Conservation (phyloP, 2,329 filamentous ascomycete genomes). For the Botrytis tulipae region DNA sequence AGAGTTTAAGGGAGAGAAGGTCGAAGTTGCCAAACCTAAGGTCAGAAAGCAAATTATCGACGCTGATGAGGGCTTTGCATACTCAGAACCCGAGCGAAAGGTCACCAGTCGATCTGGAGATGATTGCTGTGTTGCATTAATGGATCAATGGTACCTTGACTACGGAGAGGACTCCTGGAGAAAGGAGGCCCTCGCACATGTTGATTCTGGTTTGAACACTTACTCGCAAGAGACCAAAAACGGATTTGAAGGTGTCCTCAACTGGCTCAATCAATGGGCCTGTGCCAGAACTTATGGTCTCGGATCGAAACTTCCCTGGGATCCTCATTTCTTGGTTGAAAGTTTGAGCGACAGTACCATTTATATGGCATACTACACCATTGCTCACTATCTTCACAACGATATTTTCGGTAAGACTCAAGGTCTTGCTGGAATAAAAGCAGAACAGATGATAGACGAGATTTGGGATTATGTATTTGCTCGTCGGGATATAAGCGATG, state of each 20-base stretch:
- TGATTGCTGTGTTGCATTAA: slow-evolving; percentile 86
- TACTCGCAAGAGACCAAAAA: slow-evolving; percentile 76
- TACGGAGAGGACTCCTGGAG: slow-evolving; percentile 93
- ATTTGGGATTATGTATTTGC: slow-evolving; percentile 97
- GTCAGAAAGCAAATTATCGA: slow-evolving; percentile 77
- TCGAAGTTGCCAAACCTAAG: slow-evolving; percentile 83
- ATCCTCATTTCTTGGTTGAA: slow-evolving; percentile 86
- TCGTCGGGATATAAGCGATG: slow-evolving; percentile 66
- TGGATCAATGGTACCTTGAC: slow-evolving; percentile 98
- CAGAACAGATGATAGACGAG: slow-evolving; percentile 89
- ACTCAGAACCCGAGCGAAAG: slow-evolving; percentile 87
- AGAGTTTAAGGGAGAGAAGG: slow-evolving; percentile 82
- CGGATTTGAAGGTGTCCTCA: slow-evolving; percentile 78
- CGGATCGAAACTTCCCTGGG: slow-evolving; percentile 93
- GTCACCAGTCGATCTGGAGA: slow-evolving; percentile 88
- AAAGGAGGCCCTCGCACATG: slow-evolving; percentile 67
- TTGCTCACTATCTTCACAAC: slow-evolving; percentile 67
- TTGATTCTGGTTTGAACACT: slow-evolving; percentile 73
- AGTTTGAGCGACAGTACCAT: slow-evolving; percentile 88
- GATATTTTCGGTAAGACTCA: slow-evolving; percentile 80
- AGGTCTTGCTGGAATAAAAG: slow-evolving; percentile 64
- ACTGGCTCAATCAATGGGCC: slow-evolving; percentile 95
- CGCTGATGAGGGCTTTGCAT: slow-evolving; percentile 77
- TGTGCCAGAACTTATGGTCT: slow-evolving; percentile 89
- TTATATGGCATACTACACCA: slow-evolving; percentile 81